Conservation (phyloP, 768 basidiomycete genomes). For the Amanita rimosa region DNA sequence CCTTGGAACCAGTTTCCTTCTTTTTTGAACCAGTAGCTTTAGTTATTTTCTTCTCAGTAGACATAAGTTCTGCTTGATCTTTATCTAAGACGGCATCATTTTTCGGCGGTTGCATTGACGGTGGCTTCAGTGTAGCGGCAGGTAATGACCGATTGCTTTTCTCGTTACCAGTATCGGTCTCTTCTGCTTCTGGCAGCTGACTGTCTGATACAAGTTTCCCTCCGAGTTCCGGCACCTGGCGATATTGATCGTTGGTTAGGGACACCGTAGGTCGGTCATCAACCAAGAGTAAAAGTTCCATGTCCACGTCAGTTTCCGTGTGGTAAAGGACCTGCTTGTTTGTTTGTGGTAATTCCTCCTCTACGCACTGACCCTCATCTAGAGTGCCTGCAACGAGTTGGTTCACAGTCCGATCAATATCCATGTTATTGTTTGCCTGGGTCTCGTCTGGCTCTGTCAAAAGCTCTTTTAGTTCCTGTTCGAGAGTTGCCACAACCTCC, state of each 20-base stretch:
- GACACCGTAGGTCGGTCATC: slow-evolving; percentile 31
- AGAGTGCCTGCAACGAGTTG: slow-evolving; percentile 33
- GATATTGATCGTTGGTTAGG: neutral
- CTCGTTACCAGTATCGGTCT: neutral
- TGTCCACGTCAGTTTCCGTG: slow-evolving; percentile 40
- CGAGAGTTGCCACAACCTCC: slow-evolving; percentile 27
- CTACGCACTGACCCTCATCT: slow-evolving; percentile 13
- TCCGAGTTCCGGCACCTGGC: neutral
- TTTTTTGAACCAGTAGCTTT: slow-evolving; percentile 20
- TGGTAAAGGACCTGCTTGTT: slow-evolving; percentile 15
- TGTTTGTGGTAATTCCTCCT: slow-evolving; percentile 8
- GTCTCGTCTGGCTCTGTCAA: slow-evolving; percentile 21
- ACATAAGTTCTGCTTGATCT: slow-evolving; percentile 16
- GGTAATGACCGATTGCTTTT: slow-evolving; percentile 6
- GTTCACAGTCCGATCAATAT: slow-evolving; percentile 29
- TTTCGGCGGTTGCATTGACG: slow-evolving; percentile 48
- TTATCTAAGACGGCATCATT: slow-evolving; percentile 14
- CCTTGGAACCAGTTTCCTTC: slow-evolving; percentile 29
- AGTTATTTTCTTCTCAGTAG: slow-evolving; percentile 11
- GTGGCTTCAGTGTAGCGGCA: slow-evolving; percentile 15
- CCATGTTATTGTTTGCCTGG: slow-evolving; percentile 27
- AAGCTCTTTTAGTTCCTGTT: slow-evolving; percentile 34
- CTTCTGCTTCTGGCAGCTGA: neutral
- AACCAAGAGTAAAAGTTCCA: slow-evolving; percentile 60
- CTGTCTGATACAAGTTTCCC: neutral